Evolutionary conservation across 345 rosid genomes (phyloP).

Genomic region (Citrus maxima): DNA sequence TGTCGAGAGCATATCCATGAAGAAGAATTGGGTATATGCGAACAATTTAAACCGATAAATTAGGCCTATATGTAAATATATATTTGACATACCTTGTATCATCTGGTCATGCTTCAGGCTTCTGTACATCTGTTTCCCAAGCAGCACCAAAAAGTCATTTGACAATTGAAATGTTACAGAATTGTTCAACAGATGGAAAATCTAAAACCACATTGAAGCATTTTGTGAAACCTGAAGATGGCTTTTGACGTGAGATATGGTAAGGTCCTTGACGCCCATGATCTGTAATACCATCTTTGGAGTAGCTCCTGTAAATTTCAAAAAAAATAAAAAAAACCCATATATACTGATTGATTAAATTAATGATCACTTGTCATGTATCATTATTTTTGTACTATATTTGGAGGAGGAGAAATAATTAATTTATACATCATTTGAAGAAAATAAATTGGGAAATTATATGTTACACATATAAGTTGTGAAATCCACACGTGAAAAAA

Average conservation of each 20-base stretch:
- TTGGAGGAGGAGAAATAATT: too few relatives aligned
- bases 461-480: too few relatives aligned
- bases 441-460: too few relatives aligned
- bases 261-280: constrained; percentile 63
- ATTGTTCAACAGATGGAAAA: neutral
- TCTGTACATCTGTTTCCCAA: constrained; percentile 57
- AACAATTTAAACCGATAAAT: too few relatives aligned
- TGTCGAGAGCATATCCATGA: neutral
- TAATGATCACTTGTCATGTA: too few relatives aligned
- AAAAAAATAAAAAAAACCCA: too few relatives aligned
- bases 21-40: too few relatives aligned
- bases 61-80: neutral
- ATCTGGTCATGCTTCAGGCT: constrained; percentile 64
- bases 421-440: too few relatives aligned
- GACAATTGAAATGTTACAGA: neutral
- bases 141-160: neutral
- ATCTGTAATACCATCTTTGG: constrained; percentile 67
- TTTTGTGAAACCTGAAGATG: constrained; percentile 60
- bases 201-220: too few relatives aligned
- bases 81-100: constrained; percentile 44
- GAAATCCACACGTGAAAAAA: too few relatives aligned
- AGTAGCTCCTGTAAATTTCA: constrained; percentile 44
- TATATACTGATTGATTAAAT: too few relatives aligned
- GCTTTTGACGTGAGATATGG: constrained; percentile 75
- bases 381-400: too few relatives aligned